Conservation (phyloP, 768 basidiomycete species). For the Mycena epipterygia region DNA sequence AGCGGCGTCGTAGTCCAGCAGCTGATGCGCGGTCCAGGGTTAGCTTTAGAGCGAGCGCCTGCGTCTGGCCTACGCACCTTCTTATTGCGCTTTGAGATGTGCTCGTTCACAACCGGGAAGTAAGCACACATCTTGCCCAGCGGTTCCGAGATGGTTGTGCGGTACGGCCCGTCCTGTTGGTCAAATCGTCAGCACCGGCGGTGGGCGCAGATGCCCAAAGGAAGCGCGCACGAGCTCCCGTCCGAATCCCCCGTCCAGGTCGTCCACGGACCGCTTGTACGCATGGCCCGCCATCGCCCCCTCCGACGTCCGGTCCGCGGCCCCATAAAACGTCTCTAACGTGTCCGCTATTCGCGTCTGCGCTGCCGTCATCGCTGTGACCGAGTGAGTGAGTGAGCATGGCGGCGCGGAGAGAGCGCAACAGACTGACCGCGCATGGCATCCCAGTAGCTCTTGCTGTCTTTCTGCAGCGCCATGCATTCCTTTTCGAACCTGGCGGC, state of each 20-base stretch:
- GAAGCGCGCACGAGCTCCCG: constrained; percentile 82
- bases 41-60: background rate
- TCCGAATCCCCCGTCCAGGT: constrained; percentile 87
- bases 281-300: constrained; percentile 98
- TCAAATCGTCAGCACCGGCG: background rate
- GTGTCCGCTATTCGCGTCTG: constrained; percentile 95
- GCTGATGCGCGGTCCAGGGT: constrained; percentile 56
- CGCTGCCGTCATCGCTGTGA: constrained; percentile 91
- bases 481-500: constrained; percentile 94
- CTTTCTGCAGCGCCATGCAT: constrained; percentile 92
- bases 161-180: constrained; percentile 89
- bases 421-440: constrained; percentile 85
- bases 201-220: background rate
- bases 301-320: constrained; percentile 86
- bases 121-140: constrained; percentile 97
- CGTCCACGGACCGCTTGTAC: constrained; percentile 95
- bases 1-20: constrained; percentile 95
- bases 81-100: constrained; percentile 95
- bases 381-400: background rate
- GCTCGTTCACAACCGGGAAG: constrained; percentile 93
- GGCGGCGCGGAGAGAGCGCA: background rate
- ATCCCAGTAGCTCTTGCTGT: constrained; percentile 95
- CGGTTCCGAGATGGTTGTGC: constrained; percentile 95
- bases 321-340: constrained; percentile 91
- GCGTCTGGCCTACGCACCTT: constrained; percentile 73